These are phyloP conservation scores for Dryadomyces sulphureus DNA, from an alignment of 2,329 filamentous ascomycete genomes.

Conservation along the genomic window DNA sequence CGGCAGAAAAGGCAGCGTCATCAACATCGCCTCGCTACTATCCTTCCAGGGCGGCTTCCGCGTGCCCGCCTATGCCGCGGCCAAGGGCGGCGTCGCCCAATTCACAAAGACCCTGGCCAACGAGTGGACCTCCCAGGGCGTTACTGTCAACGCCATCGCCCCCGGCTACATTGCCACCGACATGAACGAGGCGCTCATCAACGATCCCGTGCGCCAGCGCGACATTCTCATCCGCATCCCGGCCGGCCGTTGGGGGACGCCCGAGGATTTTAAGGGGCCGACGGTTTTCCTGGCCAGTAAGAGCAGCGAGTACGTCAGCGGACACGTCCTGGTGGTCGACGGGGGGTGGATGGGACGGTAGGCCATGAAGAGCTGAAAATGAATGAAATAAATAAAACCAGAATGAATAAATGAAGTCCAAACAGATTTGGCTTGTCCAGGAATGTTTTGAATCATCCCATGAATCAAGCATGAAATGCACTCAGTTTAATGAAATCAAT, in stretches of 20 bases:
- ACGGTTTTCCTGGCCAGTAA: constrained; percentile 62
- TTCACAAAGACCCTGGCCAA: constrained; percentile 75
- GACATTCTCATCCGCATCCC: constrained; percentile 73
- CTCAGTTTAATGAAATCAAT: too few relatives aligned
- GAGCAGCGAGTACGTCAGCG: constrained; percentile 69
- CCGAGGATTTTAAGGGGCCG: constrained; percentile 79
- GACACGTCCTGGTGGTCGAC: constrained; percentile 71
- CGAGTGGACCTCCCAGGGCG: constrained; percentile 67
- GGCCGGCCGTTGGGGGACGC: constrained; percentile 65
- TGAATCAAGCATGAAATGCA: too few relatives aligned
- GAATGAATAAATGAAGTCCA: too few relatives aligned
- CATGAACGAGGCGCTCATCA: constrained; percentile 76
- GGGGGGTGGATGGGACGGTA: constrained; percentile 87
- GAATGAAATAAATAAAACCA: neutral
- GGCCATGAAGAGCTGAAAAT: neutral
- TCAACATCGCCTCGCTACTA: constrained; percentile 73
- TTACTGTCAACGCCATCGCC: constrained; percentile 78
- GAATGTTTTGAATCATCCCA: too few relatives aligned
- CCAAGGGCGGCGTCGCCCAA: constrained; percentile 74
- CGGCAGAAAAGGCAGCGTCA: constrained; percentile 53
- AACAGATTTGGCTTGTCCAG: too few relatives aligned
- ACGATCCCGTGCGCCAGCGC: constrained; percentile 51
- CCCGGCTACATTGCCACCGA: constrained; percentile 89
- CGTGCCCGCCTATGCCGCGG: constrained; percentile 75
- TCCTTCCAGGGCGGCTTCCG: constrained; percentile 79